Base-by-base conservation (phyloP, 2,329 filamentous ascomycete species). In the Cladosporium phlei region DNA sequence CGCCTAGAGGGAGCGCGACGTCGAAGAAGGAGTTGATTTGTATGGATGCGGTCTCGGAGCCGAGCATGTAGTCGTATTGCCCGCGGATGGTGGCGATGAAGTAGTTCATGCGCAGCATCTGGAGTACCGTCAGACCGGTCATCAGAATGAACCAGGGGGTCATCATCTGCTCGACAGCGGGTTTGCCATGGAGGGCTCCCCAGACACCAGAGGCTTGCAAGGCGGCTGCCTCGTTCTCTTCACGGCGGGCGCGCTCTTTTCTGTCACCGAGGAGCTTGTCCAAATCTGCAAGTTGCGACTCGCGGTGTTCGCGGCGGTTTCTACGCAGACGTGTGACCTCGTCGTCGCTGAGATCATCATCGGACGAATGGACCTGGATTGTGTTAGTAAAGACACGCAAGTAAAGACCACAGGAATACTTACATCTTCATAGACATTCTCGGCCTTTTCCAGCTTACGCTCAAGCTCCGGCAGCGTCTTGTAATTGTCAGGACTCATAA, bases 141-240 rank as follows among this genome's bases (percentile, higher is more conserved):
- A 95, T 86, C 25, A 95, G 74, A 27, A 88, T 73, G 63, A 93
- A 95, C 88, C 88, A 95, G 0, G 84, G 84, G 2, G 84, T 86
- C 9, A 71, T 66, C 55, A 95, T 85, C 67, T 96, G 89, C 58
- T 86, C 69, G 21, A 74, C 60, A 0, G 86, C 85, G 0, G 83
- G 78, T 54, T 76, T 74, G 46, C 82, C 81, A 62, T 95, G 90
- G 67, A 95, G 78, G 16, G 84, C 83, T 20, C 90, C 90, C 88
- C 88, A 95, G 20, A 95, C 85, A 5, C 87, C 88, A 24, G 37
- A 52, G 5, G 44, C 38, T 10, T 46, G 38, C 14, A 48, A 47
- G 8, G 50, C 46, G 11, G 56, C 51, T 29, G 54, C 54, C 14
- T 57, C 49, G 11, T 53, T 49, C 35, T 54, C 39, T 19, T 51